These are phyloP conservation scores for Lipomyces sp. DNA, from an alignment of 805 yeast species.

Conservation along the genomic window DNA sequence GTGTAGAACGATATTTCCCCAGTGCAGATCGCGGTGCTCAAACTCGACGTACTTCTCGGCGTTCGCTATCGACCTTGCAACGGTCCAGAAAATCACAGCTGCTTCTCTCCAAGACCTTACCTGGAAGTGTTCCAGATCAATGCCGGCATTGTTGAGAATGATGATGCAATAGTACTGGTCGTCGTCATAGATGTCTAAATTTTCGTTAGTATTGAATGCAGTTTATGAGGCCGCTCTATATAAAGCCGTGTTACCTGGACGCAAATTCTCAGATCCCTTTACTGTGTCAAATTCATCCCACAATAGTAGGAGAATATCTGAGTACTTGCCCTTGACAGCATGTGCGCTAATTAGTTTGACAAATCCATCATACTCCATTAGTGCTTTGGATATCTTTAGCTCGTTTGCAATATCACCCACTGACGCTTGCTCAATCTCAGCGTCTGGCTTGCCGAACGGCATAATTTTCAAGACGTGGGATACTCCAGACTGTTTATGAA, in stretches of 20 bases:
- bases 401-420: slow-evolving; percentile 55
- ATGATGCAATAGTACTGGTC: slow-evolving; percentile 48
- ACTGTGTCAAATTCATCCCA: slow-evolving; percentile 51
- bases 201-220: neutral
- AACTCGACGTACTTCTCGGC: slow-evolving; percentile 60
- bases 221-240: neutral
- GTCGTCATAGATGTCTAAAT: slow-evolving; percentile 42
- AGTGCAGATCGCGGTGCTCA: slow-evolving; percentile 74
- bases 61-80: slow-evolving; percentile 54
- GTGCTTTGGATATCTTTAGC: slow-evolving; percentile 50
- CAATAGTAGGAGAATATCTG: slow-evolving; percentile 48
- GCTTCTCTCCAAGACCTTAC: slow-evolving; percentile 49
- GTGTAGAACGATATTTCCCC: slow-evolving; percentile 63
- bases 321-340: slow-evolving; percentile 55
- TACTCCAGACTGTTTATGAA: slow-evolving; percentile 38
- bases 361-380: slow-evolving; percentile 53
- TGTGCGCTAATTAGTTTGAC: slow-evolving; percentile 51
- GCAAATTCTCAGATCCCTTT: slow-evolving; percentile 44
- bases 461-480: slow-evolving; percentile 54
- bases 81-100: slow-evolving; percentile 57
- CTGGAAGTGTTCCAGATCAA: slow-evolving; percentile 52
- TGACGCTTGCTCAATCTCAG: slow-evolving; percentile 50
- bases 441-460: slow-evolving; percentile 54
- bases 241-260: slow-evolving; percentile 45
- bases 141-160: slow-evolving; percentile 47